Evolutionary conservation across 306 rosid genomes (phyloP).

Genomic region (Fagus sylvatica): DNA sequence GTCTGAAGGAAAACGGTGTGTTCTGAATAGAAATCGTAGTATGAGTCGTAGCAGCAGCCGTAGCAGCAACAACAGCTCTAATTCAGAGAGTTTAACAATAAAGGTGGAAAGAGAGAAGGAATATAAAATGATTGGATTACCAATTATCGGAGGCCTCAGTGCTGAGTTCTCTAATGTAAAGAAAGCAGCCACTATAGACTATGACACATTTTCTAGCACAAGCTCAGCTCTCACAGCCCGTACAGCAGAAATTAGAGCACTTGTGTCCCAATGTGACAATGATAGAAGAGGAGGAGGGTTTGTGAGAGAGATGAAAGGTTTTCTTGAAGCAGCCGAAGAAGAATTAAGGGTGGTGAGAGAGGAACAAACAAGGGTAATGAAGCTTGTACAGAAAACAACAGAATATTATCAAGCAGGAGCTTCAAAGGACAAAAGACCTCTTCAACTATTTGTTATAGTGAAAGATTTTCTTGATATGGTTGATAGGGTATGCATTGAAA

Average conservation of each 20-base stretch:
- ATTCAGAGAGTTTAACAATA: slow-evolving; percentile 24
- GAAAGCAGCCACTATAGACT: slow-evolving; percentile 70
- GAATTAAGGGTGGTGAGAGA: slow-evolving; percentile 55
- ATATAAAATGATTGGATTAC: slow-evolving; percentile 68
- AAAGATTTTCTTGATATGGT: slow-evolving; percentile 90
- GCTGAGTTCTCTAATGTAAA: slow-evolving; percentile 71
- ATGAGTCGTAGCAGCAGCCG: slow-evolving; percentile 51
- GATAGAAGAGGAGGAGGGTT: slow-evolving; percentile 57
- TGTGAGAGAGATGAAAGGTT: slow-evolving; percentile 60
- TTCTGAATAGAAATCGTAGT: slow-evolving; percentile 50
- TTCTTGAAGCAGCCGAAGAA: slow-evolving; percentile 59
- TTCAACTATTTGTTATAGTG: slow-evolving; percentile 70
- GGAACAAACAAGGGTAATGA: slow-evolving; percentile 55
- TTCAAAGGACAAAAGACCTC: slow-evolving; percentile 55
- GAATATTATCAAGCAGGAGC: slow-evolving; percentile 73
- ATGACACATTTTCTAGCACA: slow-evolving; percentile 44
- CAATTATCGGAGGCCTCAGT: slow-evolving; percentile 92
- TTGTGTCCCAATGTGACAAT: slow-evolving; percentile 41
- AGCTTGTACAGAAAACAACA: slow-evolving; percentile 65
- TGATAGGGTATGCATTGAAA: slow-evolving; percentile 80
- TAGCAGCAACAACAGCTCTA: slow-evolving; percentile 21
- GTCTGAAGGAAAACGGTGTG: slow-evolving; percentile 83
- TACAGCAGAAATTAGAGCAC: slow-evolving; percentile 37
- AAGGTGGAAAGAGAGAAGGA: slow-evolving; percentile 69
- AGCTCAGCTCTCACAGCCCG: slow-evolving; percentile 50